These are phyloP conservation scores for Suhomyces vadensis DNA, from an alignment of 805 yeast species.

Conservation along the genomic window DNA sequence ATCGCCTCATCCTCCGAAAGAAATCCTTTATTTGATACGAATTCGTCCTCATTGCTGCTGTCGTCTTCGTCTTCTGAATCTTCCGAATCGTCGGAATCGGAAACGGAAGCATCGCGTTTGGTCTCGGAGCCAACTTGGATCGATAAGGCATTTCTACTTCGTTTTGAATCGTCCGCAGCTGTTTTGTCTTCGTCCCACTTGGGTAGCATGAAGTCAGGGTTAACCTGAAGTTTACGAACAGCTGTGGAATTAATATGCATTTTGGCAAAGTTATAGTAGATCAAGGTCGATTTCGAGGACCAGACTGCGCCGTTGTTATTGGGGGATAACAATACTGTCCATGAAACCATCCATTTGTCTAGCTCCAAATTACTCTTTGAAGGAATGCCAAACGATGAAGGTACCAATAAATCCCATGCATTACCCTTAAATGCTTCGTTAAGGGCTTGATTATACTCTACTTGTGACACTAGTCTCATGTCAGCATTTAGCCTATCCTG, in stretches of 20 bases:
- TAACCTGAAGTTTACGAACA: conserved; percentile 42
- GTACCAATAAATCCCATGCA: conserved; percentile 62
- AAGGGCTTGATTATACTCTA: conserved; percentile 65
- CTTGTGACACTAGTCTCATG: conserved; percentile 64
- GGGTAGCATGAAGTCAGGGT: conserved; percentile 31
- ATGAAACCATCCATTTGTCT: conserved; percentile 79
- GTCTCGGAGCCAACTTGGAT: conserved; percentile 5
- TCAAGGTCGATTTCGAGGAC: conserved; percentile 69
- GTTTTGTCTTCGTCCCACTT: conserved; percentile 26
- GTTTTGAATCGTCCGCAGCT: too few species aligned
- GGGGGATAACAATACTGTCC: conserved; percentile 71
- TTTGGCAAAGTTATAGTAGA: conserved; percentile 72
- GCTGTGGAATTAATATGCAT: conserved; percentile 65
- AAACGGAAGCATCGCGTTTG: neutral
- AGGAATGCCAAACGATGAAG: conserved; percentile 65
- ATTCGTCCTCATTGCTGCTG: conserved; percentile 30
- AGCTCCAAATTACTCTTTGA: conserved; percentile 65
- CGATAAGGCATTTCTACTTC: conserved; percentile 3
- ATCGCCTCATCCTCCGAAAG: conserved; percentile 34
- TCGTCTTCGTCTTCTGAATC: conserved; percentile 13
- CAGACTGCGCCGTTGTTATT: conserved; percentile 55
- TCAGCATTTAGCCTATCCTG: conserved; percentile 33
- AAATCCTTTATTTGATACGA: conserved; percentile 32
- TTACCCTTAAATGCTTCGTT: conserved; percentile 56
- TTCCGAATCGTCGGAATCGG: conserved; percentile 10